A percentile compares a stretch with the other conserved stretches of the same genome.
These are phyloP conservation scores for Hypoxylon sp. DNA, from an alignment of 2,329 filamentous ascomycete species.

Conservation along the genomic window DNA sequence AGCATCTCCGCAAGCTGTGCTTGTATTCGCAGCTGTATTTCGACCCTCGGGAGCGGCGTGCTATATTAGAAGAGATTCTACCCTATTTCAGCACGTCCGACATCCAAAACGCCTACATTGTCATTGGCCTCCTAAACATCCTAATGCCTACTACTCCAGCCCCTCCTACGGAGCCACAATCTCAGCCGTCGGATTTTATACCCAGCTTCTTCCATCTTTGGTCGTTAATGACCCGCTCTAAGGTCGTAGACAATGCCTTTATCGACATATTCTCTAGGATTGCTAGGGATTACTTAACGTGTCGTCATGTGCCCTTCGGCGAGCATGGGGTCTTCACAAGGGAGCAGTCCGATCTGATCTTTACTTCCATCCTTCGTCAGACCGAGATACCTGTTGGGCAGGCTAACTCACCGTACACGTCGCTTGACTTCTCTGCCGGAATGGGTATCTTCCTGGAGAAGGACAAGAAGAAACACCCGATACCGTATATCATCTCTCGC, in stretches of 20 bases:
- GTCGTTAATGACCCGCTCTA: slow-evolving; percentile 93
- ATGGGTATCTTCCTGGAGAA: slow-evolving; percentile 89
- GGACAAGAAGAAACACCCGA: slow-evolving; percentile 92
- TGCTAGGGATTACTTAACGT: slow-evolving; percentile 84
- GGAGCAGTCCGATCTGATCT: slow-evolving; percentile 92
- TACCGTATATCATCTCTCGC: slow-evolving; percentile 90
- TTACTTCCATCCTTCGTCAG: slow-evolving; percentile 89
- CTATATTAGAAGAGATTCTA: slow-evolving; percentile 84
- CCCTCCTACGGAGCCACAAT: slow-evolving; percentile 77
- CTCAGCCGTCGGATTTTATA: slow-evolving; percentile 90
- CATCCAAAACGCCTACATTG: slow-evolving; percentile 91
- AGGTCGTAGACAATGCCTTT: slow-evolving; percentile 86
- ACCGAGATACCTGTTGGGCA: slow-evolving; percentile 98
- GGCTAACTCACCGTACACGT: slow-evolving; percentile 91
- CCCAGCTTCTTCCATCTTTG: slow-evolving; percentile 97
- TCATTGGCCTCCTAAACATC: slow-evolving; percentile 88
- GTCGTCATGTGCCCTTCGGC: slow-evolving; percentile 82
- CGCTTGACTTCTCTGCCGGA: slow-evolving; percentile 86
- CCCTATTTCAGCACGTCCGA: slow-evolving; percentile 95
- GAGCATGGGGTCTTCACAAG: slow-evolving; percentile 92
- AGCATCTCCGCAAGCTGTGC: slow-evolving; percentile 86
- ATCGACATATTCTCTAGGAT: slow-evolving; percentile 91
- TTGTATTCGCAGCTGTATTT: slow-evolving; percentile 94
- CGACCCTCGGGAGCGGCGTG: slow-evolving; percentile 86
- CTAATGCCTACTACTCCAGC: slow-evolving; percentile 88